phyloP scores from a whole-genome alignment of 768 basidiomycete species.

The Suillus lakei region DNA sequence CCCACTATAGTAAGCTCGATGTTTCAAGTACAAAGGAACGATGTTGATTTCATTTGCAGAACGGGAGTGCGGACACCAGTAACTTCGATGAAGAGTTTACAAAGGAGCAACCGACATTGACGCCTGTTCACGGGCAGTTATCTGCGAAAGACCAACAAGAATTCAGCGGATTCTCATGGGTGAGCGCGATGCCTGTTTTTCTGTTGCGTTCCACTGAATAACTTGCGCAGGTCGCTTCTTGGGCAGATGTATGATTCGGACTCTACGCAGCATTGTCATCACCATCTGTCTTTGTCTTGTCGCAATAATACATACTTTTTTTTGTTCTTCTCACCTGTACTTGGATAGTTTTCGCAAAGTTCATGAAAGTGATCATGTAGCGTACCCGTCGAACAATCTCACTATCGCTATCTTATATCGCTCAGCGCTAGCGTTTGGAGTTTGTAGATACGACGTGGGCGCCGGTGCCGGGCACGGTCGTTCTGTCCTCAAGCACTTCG shows the following conservation, averaged over 20 bases:
- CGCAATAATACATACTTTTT: slow-evolving; percentile 37
- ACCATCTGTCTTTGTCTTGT: slow-evolving; percentile 35
- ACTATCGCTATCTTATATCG: slow-evolving; percentile 6
- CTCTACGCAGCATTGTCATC: slow-evolving; percentile 30
- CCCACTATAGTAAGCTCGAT: slow-evolving; percentile 80
- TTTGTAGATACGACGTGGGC: slow-evolving; percentile 57
- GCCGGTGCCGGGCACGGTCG: slow-evolving; percentile 68
- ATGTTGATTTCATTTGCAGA: slow-evolving; percentile 46
- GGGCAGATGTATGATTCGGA: slow-evolving; percentile 59
- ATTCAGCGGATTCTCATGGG: slow-evolving; percentile 98
- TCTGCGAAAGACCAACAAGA: slow-evolving; percentile 90
- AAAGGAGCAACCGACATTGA: slow-evolving; percentile 93
- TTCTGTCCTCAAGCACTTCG: slow-evolving; percentile 34
- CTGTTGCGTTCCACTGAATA: background rate
- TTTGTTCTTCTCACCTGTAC: slow-evolving; percentile 39
- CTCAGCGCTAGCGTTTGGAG: slow-evolving; percentile 22
- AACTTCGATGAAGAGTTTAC: slow-evolving; percentile 99
- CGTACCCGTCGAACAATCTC: slow-evolving; percentile 16
- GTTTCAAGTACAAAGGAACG: slow-evolving; percentile 14
- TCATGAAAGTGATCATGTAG: slow-evolving; percentile 23
- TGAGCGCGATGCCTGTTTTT: slow-evolving; percentile 29
- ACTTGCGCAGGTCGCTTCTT: slow-evolving; percentile 43
- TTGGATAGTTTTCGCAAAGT: slow-evolving; percentile 40
- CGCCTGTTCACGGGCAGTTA: slow-evolving; percentile 94
- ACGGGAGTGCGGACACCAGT: slow-evolving; percentile 84